Percentiles rank a stretch among this genome's conserved stretches.
phyloP scores from a whole-genome alignment of 1,284 basidiomycete genomes.

The Microbotryum violaceum region DNA sequence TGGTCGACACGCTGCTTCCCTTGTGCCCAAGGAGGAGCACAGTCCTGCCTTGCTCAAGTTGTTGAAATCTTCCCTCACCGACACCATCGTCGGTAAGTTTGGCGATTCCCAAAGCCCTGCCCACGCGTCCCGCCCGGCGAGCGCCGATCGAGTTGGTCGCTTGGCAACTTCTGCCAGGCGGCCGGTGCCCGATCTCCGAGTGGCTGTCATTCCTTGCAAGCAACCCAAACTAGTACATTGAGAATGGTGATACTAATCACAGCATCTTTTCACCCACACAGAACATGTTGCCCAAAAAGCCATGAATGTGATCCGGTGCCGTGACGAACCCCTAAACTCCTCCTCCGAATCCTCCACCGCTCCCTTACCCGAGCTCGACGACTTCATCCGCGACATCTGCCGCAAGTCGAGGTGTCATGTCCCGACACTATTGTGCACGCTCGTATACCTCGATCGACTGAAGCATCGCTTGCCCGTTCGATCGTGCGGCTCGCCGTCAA shows the following conservation, averaged over 20 bases:
- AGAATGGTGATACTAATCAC: constrained; percentile 20
- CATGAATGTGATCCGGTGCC: neutral
- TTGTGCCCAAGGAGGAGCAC: constrained; percentile 44
- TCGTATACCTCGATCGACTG: constrained; percentile 85
- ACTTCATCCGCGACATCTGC: constrained; percentile 78
- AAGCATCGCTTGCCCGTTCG: constrained; percentile 60
- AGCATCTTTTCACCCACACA: constrained; percentile 14
- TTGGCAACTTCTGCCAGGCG: neutral
- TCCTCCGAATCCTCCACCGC: constrained; percentile 34
- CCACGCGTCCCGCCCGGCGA: too few relatives aligned
- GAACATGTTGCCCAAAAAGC: neutral
- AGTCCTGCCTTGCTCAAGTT: constrained; percentile 66
- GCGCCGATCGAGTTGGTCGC: too few relatives aligned
- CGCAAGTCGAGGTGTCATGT: constrained; percentile 68
- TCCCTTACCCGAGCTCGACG: constrained; percentile 61
- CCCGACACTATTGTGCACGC: constrained; percentile 77
- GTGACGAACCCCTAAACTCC: constrained; percentile 31
- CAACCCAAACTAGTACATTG: neutral
- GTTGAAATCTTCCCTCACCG: constrained; percentile 62
- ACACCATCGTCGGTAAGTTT: constrained; percentile 62
- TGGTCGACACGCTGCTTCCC: neutral
- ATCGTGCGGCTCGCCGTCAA: constrained; percentile 68
- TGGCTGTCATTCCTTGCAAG: constrained; percentile 12
- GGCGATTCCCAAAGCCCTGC: neutral
- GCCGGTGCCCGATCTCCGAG: neutral